Percentiles rank a stretch among this genome's conserved stretches.
These are phyloP conservation scores for Nicotiana paniculata DNA, from an alignment of 257 asterid species.

Conservation along the genomic window DNA sequence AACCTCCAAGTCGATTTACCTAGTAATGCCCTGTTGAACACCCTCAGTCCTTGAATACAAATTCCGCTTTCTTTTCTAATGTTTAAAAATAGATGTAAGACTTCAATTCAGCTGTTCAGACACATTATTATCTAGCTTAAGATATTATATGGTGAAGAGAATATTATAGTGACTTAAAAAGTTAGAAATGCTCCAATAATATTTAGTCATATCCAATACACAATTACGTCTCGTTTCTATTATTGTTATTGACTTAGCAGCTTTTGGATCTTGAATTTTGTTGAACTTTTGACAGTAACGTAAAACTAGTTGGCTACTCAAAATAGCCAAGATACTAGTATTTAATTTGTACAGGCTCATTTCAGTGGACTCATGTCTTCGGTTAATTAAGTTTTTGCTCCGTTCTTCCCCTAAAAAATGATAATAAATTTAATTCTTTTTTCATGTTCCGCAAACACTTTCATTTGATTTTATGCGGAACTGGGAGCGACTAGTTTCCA, in stretches of 20 bases:
- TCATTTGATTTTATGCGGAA: background rate
- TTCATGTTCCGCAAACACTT: background rate
- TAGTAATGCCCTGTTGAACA: background rate
- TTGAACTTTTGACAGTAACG: background rate
- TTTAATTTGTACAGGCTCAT: background rate
- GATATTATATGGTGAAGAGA: slow-evolving; percentile 2
- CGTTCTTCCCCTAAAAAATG: background rate
- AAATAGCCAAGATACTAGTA: background rate
- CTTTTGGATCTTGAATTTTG: background rate
- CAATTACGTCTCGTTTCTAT: background rate
- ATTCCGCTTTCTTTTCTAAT: background rate
- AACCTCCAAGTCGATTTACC: background rate
- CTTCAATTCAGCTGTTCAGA: background rate
- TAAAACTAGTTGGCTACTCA: background rate
- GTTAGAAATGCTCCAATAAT: background rate
- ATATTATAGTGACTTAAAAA: background rate
- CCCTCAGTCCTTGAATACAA: background rate
- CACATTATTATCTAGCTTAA: background rate
- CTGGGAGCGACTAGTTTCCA: background rate
- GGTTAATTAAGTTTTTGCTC: background rate
- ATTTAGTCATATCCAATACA: background rate
- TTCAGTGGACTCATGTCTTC: background rate
- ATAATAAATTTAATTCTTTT: background rate
- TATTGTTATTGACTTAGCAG: background rate
- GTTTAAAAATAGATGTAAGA: background rate